Evolutionary conservation across 2,329 filamentous ascomycete genomes (phyloP).

Genomic region (Dryadomyces quercus-mongolicae): DNA sequence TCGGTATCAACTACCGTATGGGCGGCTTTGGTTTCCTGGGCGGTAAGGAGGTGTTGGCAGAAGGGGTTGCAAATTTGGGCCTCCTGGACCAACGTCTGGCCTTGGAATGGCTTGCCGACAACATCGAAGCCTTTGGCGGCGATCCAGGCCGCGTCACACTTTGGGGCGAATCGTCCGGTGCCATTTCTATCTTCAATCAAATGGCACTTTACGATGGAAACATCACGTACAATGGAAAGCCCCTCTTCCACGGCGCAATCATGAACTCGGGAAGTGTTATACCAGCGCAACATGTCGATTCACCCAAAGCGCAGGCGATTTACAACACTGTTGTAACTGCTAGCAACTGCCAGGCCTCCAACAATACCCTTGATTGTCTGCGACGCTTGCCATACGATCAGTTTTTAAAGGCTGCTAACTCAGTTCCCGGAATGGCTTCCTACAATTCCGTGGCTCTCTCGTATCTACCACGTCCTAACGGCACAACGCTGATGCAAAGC

Average conservation of each 20-base stretch:
- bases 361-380: constrained; percentile 54
- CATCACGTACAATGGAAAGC: constrained; percentile 60
- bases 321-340: constrained; percentile 50
- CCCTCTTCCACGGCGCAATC: constrained; percentile 64
- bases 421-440: constrained; percentile 54
- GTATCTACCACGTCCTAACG: constrained; percentile 65
- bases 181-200: constrained; percentile 65
- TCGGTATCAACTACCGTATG: constrained; percentile 67
- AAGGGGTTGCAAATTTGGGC: constrained; percentile 59
- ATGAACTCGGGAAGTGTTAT: constrained; percentile 61
- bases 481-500: constrained; percentile 45
- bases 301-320: constrained; percentile 49
- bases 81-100: constrained; percentile 61
- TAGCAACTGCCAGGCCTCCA: constrained; percentile 46
- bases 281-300: constrained; percentile 52
- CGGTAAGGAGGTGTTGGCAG: constrained; percentile 53
- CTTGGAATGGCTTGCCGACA: constrained; percentile 65
- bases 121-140: constrained; percentile 67
- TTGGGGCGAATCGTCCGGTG: constrained; percentile 62
- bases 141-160: constrained; percentile 70
- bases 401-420: constrained; percentile 55
- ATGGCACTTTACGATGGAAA: constrained; percentile 57
- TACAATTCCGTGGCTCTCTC: constrained; percentile 57
- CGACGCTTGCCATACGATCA: constrained; percentile 45
- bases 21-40: constrained; percentile 64